Evolutionary conservation across 2,329 filamentous ascomycete genomes (phyloP).

Genomic region (Cladosporium oxysporum): DNA sequence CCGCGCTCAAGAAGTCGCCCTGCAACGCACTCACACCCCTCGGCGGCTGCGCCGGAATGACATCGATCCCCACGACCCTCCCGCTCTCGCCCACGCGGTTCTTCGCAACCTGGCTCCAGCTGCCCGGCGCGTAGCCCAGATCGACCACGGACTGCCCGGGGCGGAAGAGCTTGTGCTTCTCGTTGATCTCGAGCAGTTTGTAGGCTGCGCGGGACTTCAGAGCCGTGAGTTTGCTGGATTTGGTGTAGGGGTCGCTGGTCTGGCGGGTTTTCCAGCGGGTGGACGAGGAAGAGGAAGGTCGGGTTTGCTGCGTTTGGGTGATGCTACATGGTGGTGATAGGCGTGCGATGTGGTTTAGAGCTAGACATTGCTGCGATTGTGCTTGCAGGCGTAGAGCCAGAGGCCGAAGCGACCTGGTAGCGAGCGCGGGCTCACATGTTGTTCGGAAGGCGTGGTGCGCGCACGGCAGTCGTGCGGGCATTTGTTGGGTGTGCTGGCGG

Average conservation of each 20-base stretch:
- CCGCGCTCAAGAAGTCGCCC: conserved; percentile 80
- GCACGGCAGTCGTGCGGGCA: conserved; percentile 9
- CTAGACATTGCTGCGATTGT: background rate
- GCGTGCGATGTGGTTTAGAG: too few species aligned
- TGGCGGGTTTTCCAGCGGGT: conserved; percentile 84
- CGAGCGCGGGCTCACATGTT: conserved; percentile 14
- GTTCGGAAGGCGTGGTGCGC: conserved; percentile 7
- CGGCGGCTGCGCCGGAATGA: conserved; percentile 89
- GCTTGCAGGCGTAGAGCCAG: background rate
- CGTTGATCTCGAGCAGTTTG: conserved; percentile 88
- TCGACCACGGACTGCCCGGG: conserved; percentile 85
- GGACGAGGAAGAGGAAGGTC: conserved; percentile 57
- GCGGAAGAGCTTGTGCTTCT: conserved; percentile 76
- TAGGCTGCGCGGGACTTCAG: conserved; percentile 91
- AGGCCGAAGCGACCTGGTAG: conserved; percentile 2
- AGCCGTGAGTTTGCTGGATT: conserved; percentile 73
- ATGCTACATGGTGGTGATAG: background rate
- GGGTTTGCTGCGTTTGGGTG: conserved; percentile 19
- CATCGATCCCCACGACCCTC: conserved; percentile 87
- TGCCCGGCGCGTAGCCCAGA: conserved; percentile 74
- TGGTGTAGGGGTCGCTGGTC: conserved; percentile 68
- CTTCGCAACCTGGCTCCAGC: conserved; percentile 75
- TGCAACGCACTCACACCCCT: conserved; percentile 92
- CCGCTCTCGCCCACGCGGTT: conserved; percentile 66
- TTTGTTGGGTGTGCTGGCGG: background rate